Base-by-base conservation (phyloP, 495 filamentous ascomycete species). In the Penicillium simplicissimum region DNA sequence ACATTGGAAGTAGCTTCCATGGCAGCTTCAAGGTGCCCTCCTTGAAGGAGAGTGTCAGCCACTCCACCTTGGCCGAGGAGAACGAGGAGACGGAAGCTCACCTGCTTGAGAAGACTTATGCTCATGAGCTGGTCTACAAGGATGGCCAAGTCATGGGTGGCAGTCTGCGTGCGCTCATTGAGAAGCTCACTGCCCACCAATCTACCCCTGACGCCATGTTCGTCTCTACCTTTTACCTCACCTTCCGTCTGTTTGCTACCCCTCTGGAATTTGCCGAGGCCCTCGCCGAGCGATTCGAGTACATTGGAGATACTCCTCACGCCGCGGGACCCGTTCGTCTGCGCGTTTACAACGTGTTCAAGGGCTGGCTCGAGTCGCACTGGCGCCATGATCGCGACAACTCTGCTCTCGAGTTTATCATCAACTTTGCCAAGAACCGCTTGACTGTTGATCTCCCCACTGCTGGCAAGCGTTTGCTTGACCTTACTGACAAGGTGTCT, bases 361-460 rank as follows among this genome's bases (percentile, higher is more conserved):
- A 99, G 75, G 88, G 89, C 34, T 99, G 96, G 96, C 77, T 99
- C 5, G 96, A 99, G 75, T 93, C 89, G 3, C 92, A 98, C 75
- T 99, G 96, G 96, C 87, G 90, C 28, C 85, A 89, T 60, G 86
- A 91, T 31, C 82, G 86, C 28, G 96, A 99, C 72, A 78, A 81
- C 58, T 82, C 82, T 7, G 92, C 93, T 7, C 79, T 98, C 37
- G 80, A 84, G 0, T 80, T 89, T 52, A 95, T 99, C 61, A 74
- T 86, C 25, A 72, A 82, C 23, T 99, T 99, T 69, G 92, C 95
- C 28, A 84, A 85, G 63, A 87, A 82, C 31, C 85, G 87, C 59
- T 80, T 99, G 21, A 80, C 81, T 47, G 67, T 79, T 0, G 76
- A 86, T 11, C 75, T 97, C 10, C 91, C 93, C 42, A 84, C 84